Percentiles rank a stretch among this genome's conserved stretches.
phyloP scores from a whole-genome alignment of 805 yeast species.

The Kazachstania martiniae region DNA sequence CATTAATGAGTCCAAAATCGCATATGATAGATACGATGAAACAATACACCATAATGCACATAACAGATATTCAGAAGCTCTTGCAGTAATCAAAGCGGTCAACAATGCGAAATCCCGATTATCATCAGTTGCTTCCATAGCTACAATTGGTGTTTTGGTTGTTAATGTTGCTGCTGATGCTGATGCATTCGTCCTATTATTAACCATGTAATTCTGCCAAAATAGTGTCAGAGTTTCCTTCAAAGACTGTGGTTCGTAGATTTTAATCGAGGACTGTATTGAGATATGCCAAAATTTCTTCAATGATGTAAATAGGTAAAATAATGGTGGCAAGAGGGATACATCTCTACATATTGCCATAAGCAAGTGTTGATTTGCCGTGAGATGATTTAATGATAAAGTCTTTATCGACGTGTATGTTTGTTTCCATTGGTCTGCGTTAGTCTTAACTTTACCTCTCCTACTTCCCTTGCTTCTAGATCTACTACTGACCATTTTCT shows the following conservation, averaged over 20 bases:
- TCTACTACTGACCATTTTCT: neutral
- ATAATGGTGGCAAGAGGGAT: conserved; percentile 56
- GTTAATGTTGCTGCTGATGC: conserved; percentile 6
- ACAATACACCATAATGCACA: conserved; percentile 92
- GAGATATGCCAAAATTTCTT: conserved; percentile 16
- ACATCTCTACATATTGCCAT: conserved; percentile 72
- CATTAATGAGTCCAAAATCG: conserved; percentile 80
- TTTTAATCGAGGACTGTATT: conserved; percentile 9
- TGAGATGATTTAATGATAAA: conserved; percentile 59
- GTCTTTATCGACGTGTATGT: conserved; percentile 34
- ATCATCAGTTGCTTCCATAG: neutral
- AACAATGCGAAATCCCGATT: no score
- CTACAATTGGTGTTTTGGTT: conserved; percentile 5
- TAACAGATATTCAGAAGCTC: conserved; percentile 67
- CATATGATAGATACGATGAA: conserved; percentile 71
- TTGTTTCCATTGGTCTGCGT: neutral
- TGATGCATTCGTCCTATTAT: conserved; percentile 14
- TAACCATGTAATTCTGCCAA: conserved; percentile 14
- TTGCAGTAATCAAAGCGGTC: no score
- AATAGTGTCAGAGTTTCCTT: conserved; percentile 13
- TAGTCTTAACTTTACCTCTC: no score
- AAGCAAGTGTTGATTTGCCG: conserved; percentile 65
- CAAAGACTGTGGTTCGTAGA: conserved; percentile 18
- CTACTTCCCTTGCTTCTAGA: no score
- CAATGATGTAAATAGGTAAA: conserved; percentile 40